Conservation (phyloP, 1,139 yeast species). For the Yamadazyma buinensis region DNA sequence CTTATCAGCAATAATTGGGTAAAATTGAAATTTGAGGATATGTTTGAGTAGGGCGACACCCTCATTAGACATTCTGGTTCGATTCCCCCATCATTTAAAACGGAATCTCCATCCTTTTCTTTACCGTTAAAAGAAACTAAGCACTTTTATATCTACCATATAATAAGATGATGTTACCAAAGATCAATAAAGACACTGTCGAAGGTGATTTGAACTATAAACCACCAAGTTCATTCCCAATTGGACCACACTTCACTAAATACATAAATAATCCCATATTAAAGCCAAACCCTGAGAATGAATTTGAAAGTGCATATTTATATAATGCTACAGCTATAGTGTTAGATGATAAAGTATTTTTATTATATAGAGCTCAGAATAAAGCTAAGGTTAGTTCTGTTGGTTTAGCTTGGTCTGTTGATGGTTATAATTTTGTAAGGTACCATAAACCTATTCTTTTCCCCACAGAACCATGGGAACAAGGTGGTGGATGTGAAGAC, state of each 20-base stretch:
- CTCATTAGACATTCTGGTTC: too few species aligned
- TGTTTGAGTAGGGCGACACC: too few species aligned
- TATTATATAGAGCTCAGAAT: constrained; percentile 42
- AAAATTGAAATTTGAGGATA: too few species aligned
- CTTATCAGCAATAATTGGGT: too few species aligned
- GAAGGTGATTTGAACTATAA: constrained; percentile 33
- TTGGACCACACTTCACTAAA: constrained; percentile 36
- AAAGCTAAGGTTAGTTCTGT: constrained; percentile 30
- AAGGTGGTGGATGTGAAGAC: constrained; percentile 44
- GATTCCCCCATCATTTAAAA: too few species aligned
- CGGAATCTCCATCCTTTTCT: too few species aligned
- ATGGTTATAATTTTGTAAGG: constrained; percentile 33
- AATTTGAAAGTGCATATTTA: constrained; percentile 38
- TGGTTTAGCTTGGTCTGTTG: constrained; percentile 42
- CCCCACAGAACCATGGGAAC: constrained; percentile 41
- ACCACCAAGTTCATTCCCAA: constrained; percentile 37
- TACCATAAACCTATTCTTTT: constrained; percentile 30
- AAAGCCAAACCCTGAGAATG: constrained; percentile 35
- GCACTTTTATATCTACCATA: too few species aligned
- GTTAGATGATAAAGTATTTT: constrained; percentile 33
- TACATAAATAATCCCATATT: constrained; percentile 37
- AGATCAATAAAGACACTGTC: constrained; percentile 21
- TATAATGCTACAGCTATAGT: constrained; percentile 47
- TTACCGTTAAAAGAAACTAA: too few species aligned
- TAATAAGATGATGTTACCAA: constrained; percentile 28